Evolutionary conservation across 2,329 filamentous ascomycete genomes (phyloP).

Genomic region (Ophiostoma sp.): DNA sequence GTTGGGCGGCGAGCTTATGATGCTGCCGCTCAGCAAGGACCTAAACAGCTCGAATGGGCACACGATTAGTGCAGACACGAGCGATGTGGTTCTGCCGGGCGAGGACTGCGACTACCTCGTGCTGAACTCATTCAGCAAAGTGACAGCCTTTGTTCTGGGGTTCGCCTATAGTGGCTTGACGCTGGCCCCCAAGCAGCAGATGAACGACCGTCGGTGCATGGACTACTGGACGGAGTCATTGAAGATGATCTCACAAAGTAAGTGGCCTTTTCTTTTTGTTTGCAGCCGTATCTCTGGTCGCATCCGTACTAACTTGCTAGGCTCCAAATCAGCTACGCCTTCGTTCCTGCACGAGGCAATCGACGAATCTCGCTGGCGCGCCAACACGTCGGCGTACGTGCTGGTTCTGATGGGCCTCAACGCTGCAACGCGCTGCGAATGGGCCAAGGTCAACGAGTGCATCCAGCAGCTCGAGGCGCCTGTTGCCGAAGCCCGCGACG

Average conservation of each 20-base stretch:
- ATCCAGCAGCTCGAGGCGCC: conserved; percentile 49
- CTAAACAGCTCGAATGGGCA: conserved; percentile 37
- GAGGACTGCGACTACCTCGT: conserved; percentile 51
- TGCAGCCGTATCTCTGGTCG: neutral
- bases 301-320: conserved; percentile 22
- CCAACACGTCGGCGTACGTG: conserved; percentile 61
- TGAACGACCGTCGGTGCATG: conserved; percentile 35
- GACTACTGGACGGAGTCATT: conserved; percentile 39
- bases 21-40: conserved; percentile 52
- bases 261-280: conserved; percentile 27
- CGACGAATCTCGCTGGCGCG: conserved; percentile 57
- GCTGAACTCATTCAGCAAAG: conserved; percentile 55
- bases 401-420: conserved; percentile 66
- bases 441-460: conserved; percentile 56
- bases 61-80: conserved; percentile 54
- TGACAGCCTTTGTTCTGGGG: conserved; percentile 53
- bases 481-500: conserved; percentile 38
- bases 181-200: conserved; percentile 35
- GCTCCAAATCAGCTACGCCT: conserved; percentile 34
- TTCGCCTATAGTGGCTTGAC: conserved; percentile 51
- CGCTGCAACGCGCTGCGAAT: conserved; percentile 64
- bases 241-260: conserved; percentile 32
- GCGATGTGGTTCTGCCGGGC: conserved; percentile 48
- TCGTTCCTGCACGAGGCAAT: conserved; percentile 52
- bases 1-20: conserved; percentile 43